Base-by-base conservation (phyloP, 768 basidiomycete genomes). In the Fistulinella prunicolor region DNA sequence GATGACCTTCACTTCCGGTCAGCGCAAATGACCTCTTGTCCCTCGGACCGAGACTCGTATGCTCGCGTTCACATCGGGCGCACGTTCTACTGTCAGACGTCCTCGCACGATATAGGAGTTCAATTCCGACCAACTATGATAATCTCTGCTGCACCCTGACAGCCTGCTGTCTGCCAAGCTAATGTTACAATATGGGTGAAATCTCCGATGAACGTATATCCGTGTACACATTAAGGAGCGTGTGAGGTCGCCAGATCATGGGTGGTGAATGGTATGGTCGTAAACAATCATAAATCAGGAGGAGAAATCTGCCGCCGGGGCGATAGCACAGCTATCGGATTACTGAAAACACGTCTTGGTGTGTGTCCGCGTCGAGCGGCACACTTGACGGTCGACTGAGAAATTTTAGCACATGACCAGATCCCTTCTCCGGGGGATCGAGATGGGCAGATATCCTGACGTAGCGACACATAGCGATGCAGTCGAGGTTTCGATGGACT, bases 321-420 rank as follows among this genome's bases (percentile, higher is more conserved):
- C 16, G 57, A 39, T 28, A 49, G 41, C n/a, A 26, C 32, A 42
- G 44, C 41, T 44, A 61, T 47, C 22, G 62, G 55, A 16, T 42
- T 37, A 29, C 62, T 62, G 24, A 64, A 53, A 35, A 64, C 47
- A 24, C 61, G 63, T 41, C 53, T 51, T 49, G 52, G 49, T 3
- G 46, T 4, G 17, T 54, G 45, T 9, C 57, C 51, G n/a, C 53
- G 51, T 51, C 65, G 64, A 49, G 64, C 53, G 37, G 62, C 51
- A n/a, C 53, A 60, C 41, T 66, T 66, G 7, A 34, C 14, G 28
- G 49, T 19, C 29, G 65, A 66, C 21, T 46, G 64, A 0, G 65
- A 54, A 12, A 66, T 66, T 41, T 68, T 66, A 26, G 65, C 65
- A 55, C 65, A 66, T 28, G 65, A 64, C 65, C 65, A 66, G 24